Conservation (phyloP, 164 flowering plant genomes). For the Vitis rupestris region DNA sequence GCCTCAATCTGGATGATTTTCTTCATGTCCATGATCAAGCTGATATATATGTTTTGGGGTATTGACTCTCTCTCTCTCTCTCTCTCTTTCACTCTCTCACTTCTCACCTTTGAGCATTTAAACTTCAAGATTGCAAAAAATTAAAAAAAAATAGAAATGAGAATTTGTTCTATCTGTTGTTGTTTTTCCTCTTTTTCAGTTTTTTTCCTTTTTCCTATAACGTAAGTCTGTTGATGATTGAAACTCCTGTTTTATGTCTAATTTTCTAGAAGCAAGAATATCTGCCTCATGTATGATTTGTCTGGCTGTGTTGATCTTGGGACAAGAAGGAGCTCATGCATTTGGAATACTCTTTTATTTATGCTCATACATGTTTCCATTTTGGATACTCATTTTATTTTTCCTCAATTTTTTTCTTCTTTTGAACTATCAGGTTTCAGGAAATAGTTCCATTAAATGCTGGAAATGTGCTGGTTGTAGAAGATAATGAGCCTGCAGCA, state of each 20-base stretch:
- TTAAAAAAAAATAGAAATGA: no score
- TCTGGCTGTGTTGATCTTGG: no score
- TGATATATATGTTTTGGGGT: conserved; percentile 82
- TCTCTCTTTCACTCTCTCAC: not conserved
- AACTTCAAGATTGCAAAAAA: no score
- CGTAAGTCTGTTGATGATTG: no score
- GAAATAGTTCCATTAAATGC: conserved; percentile 93
- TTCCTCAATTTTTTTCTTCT: not conserved
- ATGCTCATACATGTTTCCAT: not conserved
- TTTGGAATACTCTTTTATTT: not conserved
- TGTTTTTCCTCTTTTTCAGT: no score
- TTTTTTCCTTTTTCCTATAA: no score
- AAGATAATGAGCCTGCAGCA: conserved; percentile 81
- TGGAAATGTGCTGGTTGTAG: conserved; percentile 81
- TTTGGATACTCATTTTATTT: not conserved
- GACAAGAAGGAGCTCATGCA: not conserved
- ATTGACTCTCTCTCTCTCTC: conserved; percentile 8
- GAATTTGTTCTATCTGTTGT: no score
- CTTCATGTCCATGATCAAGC: conserved; percentile 46
- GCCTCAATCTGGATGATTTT: conserved; percentile 55
- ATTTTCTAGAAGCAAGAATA: no score
- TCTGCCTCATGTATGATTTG: no score
- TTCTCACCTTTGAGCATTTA: not conserved
- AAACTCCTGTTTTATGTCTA: no score
- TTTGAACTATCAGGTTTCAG: conserved; percentile 59